These are phyloP conservation scores for Mycena leptocephala DNA, from an alignment of 768 basidiomycete species.

Conservation along the genomic window DNA sequence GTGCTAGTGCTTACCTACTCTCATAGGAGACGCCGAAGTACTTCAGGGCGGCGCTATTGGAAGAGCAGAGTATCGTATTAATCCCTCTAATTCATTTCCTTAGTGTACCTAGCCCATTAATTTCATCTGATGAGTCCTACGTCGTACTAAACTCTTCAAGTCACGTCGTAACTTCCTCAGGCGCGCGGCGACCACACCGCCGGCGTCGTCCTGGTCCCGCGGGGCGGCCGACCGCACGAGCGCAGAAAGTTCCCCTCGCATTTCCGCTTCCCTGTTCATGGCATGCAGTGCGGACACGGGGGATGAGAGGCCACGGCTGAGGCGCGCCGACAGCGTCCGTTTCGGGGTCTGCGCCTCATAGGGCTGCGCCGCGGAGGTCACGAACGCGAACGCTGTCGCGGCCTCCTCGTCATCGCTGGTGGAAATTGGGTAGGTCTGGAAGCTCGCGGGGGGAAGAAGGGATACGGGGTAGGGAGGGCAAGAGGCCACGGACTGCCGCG, in stretches of 20 bases:
- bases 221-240: slow-evolving; percentile 1
- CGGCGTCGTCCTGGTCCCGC: background rate
- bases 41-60: slow-evolving; percentile 12
- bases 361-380: background rate
- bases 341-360: background rate
- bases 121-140: background rate
- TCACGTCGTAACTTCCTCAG: slow-evolving; percentile 10
- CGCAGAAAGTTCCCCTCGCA: slow-evolving; percentile 20
- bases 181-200: background rate
- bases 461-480: slow-evolving; percentile 7
- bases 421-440: background rate
- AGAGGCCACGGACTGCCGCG: slow-evolving; percentile 1
- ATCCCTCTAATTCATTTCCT: slow-evolving; percentile 3
- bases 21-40: slow-evolving; percentile 6
- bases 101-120: background rate
- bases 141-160: slow-evolving; percentile 4
- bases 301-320: slow-evolving; percentile 13
- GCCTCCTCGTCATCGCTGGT: background rate
- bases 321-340: slow-evolving; percentile 14
- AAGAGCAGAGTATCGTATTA: slow-evolving; percentile 17
- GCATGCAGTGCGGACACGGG: slow-evolving; percentile 16
- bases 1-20: background rate
- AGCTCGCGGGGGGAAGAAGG: background rate
- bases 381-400: background rate
- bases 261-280: slow-evolving; percentile 21